These are phyloP conservation scores for Pisolithus albus DNA, from an alignment of 768 basidiomycete genomes.

Conservation along the genomic window DNA sequence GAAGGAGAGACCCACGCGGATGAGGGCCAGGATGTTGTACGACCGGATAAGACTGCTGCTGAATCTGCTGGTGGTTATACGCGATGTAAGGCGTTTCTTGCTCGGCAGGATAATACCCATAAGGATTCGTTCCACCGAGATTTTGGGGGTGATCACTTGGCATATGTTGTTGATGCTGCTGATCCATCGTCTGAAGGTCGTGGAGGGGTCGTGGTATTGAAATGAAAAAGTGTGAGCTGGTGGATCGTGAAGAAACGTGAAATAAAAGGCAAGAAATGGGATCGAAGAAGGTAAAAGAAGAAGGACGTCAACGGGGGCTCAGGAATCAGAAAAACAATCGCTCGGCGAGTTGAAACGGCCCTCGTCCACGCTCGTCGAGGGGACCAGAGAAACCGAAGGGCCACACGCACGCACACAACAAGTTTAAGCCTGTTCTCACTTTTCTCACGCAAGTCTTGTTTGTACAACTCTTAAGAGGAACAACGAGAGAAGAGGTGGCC, in stretches of 20 bases:
- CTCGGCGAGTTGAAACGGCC: slow-evolving; percentile 15
- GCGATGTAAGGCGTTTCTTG: slow-evolving; percentile 51
- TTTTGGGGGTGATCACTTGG: slow-evolving; percentile 42
- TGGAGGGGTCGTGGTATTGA: slow-evolving; percentile 28
- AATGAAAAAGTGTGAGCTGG: slow-evolving; percentile 30
- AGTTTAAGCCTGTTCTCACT: not conserved
- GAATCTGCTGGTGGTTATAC: slow-evolving; percentile 39
- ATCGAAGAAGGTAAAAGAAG: slow-evolving; percentile 31
- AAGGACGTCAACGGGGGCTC: not conserved
- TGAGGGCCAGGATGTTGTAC: slow-evolving; percentile 51
- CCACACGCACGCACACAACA: slow-evolving; percentile 7
- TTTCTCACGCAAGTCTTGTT: slow-evolving; percentile 3
- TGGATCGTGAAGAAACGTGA: slow-evolving; percentile 30
- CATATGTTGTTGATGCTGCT: slow-evolving; percentile 40
- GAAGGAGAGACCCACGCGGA: slow-evolving; percentile 67
- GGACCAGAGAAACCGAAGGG: slow-evolving; percentile 20
- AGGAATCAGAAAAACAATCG: slow-evolving; percentile 24
- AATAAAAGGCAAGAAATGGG: slow-evolving; percentile 26
- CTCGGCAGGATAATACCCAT: slow-evolving; percentile 48
- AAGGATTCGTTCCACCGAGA: slow-evolving; percentile 35
- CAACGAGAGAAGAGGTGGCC: not conserved
- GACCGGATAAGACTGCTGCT: slow-evolving; percentile 48
- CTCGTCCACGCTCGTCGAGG: slow-evolving; percentile 22
- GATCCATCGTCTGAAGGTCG: slow-evolving; percentile 37
- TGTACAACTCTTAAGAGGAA: slow-evolving; percentile 1